These are phyloP conservation scores for Eutrema japonicum DNA, from an alignment of 345 rosid genomes.

Conservation along the genomic window DNA sequence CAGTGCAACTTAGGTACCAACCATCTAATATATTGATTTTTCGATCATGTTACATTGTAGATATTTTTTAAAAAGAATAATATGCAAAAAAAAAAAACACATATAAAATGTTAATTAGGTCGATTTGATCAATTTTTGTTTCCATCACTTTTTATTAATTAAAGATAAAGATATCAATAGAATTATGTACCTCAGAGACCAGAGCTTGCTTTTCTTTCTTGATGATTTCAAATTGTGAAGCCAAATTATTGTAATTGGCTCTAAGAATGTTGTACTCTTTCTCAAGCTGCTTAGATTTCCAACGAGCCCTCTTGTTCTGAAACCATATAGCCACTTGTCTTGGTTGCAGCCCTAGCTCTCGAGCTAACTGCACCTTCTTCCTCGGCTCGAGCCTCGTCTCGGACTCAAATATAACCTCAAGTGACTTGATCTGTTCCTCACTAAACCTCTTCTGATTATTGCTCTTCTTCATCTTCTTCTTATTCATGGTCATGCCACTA, in stretches of 20 bases:
- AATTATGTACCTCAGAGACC: slow-evolving; percentile 55
- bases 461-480: slow-evolving; percentile 46
- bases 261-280: slow-evolving; percentile 58
- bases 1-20: no score
- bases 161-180: background rate
- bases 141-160: background rate
- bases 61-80: no score
- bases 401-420: slow-evolving; percentile 71
- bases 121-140: background rate
- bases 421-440: slow-evolving; percentile 65
- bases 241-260: slow-evolving; percentile 59
- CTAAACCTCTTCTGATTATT: slow-evolving; percentile 69
- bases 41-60: background rate
- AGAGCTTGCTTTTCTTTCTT: slow-evolving; percentile 68
- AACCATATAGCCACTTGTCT: slow-evolving; percentile 93
- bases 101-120: background rate
- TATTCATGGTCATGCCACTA: slow-evolving; percentile 39
- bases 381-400: slow-evolving; percentile 77
- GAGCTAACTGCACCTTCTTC: slow-evolving; percentile 68
- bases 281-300: slow-evolving; percentile 81
- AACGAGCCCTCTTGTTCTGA: slow-evolving; percentile 85
- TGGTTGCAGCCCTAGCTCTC: slow-evolving; percentile 78
- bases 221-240: slow-evolving; percentile 55
- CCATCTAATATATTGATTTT: background rate
- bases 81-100: background rate